Evolutionary conservation across 2,329 filamentous ascomycete genomes (phyloP).

Genomic region (Fusarium sp.): DNA sequence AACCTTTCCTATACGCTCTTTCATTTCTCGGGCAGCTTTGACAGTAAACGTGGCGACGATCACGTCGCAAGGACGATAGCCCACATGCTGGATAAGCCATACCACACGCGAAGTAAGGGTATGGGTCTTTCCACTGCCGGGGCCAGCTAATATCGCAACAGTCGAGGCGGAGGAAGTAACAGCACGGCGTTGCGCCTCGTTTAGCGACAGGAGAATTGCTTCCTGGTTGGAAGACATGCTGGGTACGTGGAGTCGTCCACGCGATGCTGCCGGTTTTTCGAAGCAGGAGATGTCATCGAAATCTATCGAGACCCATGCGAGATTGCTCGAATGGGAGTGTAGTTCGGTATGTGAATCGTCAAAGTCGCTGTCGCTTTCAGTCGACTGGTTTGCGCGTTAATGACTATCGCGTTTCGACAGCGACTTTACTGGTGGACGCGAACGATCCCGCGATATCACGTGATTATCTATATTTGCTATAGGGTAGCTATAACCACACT

Average conservation of each 20-base stretch:
- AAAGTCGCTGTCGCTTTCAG: neutral
- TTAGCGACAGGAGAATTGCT: constrained; percentile 59
- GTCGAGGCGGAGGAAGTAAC: constrained; percentile 63
- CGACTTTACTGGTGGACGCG: constrained; percentile 12
- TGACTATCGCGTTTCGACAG: constrained; percentile 7
- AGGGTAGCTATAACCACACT: neutral
- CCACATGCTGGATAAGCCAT: constrained; percentile 78
- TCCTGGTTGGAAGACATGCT: constrained; percentile 44
- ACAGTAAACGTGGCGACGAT: constrained; percentile 97
- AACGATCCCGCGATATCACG: constrained; percentile 28
- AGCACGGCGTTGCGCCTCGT: constrained; percentile 64
- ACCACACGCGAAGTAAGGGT: constrained; percentile 92
- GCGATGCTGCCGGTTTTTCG: constrained; percentile 23
- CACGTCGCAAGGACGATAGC: constrained; percentile 83
- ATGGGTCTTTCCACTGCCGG: constrained; percentile 88
- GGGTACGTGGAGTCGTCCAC: constrained; percentile 36
- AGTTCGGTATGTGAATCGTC: neutral
- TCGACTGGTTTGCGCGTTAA: constrained; percentile 5
- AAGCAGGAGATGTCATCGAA: constrained; percentile 23
- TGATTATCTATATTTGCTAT: no score
- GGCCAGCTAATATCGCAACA: constrained; percentile 73
- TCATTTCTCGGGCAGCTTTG: constrained; percentile 94
- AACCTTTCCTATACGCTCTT: constrained; percentile 80
- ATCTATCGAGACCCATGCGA: constrained; percentile 2
- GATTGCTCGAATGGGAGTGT: neutral